Conservation (phyloP, 768 basidiomycete genomes). For the Sistotremastrum suecicum region DNA sequence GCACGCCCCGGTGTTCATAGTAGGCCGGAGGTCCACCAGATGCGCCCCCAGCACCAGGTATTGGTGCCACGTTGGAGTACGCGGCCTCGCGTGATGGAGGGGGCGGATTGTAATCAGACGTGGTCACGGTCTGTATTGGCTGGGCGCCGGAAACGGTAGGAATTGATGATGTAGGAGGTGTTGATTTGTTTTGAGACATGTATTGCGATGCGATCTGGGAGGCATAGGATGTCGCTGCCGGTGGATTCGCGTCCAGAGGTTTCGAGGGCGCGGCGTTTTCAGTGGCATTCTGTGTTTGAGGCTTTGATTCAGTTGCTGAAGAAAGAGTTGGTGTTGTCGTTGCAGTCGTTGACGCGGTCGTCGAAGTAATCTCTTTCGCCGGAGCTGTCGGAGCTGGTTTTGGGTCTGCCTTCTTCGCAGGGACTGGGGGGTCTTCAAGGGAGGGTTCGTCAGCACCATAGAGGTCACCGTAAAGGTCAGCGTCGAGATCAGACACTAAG, state of each 20-base stretch:
- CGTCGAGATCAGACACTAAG: constrained; percentile 64
- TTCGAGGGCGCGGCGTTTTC: no score
- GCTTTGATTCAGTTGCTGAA: no score
- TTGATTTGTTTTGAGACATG: not conserved
- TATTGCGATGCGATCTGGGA: no score
- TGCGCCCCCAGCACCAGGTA: constrained; percentile 22
- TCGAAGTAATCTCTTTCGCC: not conserved
- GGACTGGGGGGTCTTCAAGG: constrained; percentile 13
- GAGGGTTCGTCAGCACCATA: constrained; percentile 21
- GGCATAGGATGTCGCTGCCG: no score
- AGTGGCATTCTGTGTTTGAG: no score
- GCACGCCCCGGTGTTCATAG: constrained; percentile 43
- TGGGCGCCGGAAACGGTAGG: not conserved
- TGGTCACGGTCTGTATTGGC: not conserved
- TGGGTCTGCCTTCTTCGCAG: constrained; percentile 6
- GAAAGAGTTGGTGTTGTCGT: no score
- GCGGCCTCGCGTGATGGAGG: constrained; percentile 49
- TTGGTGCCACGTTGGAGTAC: constrained; percentile 32
- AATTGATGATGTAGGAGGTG: constrained; percentile 3
- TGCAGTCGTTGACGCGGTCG: no score
- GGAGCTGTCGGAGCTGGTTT: not conserved
- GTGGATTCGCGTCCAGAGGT: no score
- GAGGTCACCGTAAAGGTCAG: constrained; percentile 61
- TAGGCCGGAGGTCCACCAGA: constrained; percentile 29
- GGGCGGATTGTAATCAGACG: constrained; percentile 56